phyloP scores from a whole-genome alignment of 2,329 filamentous ascomycete species.

The Coccinonectria pachysandricola region DNA sequence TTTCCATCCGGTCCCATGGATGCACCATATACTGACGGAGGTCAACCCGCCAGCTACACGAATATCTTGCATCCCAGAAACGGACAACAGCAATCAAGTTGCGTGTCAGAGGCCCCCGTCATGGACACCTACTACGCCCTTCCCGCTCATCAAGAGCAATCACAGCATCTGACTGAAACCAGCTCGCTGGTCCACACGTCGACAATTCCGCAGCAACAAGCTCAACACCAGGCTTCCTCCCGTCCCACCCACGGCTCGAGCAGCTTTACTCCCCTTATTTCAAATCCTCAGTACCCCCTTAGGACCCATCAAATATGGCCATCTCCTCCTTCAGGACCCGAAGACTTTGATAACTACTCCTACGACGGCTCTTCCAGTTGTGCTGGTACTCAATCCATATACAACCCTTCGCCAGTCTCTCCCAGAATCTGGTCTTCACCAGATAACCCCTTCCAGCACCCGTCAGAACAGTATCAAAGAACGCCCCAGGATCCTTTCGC shows the following conservation, averaged over 20 bases:
- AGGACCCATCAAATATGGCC: constrained; percentile 21
- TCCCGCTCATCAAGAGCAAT: constrained; percentile 12
- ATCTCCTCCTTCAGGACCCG: constrained; percentile 27
- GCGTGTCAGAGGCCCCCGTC: constrained; percentile 16
- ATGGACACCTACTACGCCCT: constrained; percentile 16
- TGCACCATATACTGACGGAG: constrained; percentile 19
- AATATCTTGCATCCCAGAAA: constrained; percentile 14
- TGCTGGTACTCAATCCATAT: constrained; percentile 14
- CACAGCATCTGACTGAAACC: constrained; percentile 13
- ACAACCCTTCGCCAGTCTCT: constrained; percentile 21
- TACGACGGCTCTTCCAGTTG: constrained; percentile 24
- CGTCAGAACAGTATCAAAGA: constrained; percentile 9
- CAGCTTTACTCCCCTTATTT: constrained; percentile 13
- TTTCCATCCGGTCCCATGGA: constrained; percentile 17
- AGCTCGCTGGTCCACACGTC: constrained; percentile 11
- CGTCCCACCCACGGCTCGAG: constrained; percentile 9
- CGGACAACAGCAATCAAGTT: constrained; percentile 20
- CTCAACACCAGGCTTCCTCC: constrained; percentile 7
- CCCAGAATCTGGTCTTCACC: constrained; percentile 27
- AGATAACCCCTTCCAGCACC: constrained; percentile 11
- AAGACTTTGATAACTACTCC: constrained; percentile 28
- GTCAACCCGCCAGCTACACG: constrained; percentile 23
- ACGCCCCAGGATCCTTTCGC: constrained; percentile 13
- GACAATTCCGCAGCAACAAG: constrained; percentile 8
- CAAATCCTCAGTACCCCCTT: constrained; percentile 13